Evolutionary conservation across 371 early-diverging fungal genomes (phyloP).

Genomic region (Actinomucor elegans): DNA sequence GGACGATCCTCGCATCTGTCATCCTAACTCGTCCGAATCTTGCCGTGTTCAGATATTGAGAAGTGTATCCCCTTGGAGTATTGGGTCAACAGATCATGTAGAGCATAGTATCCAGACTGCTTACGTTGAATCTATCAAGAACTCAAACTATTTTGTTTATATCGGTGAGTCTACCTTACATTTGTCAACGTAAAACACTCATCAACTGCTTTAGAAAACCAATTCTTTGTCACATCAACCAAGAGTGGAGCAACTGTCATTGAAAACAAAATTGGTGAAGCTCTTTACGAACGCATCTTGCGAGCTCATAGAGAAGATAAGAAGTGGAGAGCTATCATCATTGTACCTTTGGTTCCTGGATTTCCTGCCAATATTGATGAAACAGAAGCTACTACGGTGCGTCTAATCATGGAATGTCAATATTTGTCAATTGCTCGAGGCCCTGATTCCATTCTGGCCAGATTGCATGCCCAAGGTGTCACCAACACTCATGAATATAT

Average conservation of each 20-base stretch:
- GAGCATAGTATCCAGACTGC: slow-evolving; percentile 79
- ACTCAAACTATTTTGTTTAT: slow-evolving; percentile 82
- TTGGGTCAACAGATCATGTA: slow-evolving; percentile 44
- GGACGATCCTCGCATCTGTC: slow-evolving; percentile 13
- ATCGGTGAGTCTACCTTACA: no score
- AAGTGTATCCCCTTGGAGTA: slow-evolving; percentile 64
- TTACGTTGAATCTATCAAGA: slow-evolving; percentile 69
- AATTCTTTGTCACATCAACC: slow-evolving; percentile 74
- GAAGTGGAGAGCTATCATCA: slow-evolving; percentile 77
- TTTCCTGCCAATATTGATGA: slow-evolving; percentile 78
- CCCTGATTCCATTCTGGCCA: slow-evolving; percentile 61
- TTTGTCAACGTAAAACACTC: no score
- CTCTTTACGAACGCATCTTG: slow-evolving; percentile 73
- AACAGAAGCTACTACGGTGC: slow-evolving; percentile 68
- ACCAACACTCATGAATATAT: slow-evolving; percentile 61
- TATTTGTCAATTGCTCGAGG: slow-evolving; percentile 75
- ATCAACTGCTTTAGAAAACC: no score
- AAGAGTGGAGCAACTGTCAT: slow-evolving; percentile 44
- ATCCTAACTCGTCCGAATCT: slow-evolving; percentile 29
- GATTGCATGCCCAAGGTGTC: slow-evolving; percentile 61
- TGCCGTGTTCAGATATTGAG: slow-evolving; percentile 66
- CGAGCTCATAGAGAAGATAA: slow-evolving; percentile 60
- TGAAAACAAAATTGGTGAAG: slow-evolving; percentile 73
- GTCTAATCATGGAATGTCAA: slow-evolving; percentile 78
- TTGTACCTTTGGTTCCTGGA: slow-evolving; percentile 87